Conservation (phyloP, 2,329 filamentous ascomycete species). For the Boeremia exigua region DNA sequence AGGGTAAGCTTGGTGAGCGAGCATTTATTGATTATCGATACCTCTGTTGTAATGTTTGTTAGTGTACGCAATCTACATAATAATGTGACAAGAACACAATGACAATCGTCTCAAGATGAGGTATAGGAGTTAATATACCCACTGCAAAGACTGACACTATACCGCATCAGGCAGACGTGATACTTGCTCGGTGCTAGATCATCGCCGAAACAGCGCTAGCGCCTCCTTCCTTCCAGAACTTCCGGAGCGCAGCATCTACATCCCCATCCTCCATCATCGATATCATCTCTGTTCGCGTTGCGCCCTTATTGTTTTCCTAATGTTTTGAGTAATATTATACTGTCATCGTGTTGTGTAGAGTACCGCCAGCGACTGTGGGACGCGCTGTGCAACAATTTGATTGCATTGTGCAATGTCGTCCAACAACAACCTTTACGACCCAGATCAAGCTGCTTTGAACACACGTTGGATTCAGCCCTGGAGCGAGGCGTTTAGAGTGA, state of each 20-base stretch:
- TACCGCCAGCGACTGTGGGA: background rate
- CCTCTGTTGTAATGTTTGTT: background rate
- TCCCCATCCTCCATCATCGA: background rate
- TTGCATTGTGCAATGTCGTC: constrained; percentile 34
- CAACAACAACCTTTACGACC: constrained; percentile 35
- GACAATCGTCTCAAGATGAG: too few species aligned
- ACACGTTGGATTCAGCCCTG: constrained; percentile 39
- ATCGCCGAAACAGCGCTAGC: background rate
- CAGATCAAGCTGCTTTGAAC: constrained; percentile 36
- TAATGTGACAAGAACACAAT: too few species aligned
- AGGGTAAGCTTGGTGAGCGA: background rate
- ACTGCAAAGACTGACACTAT: background rate
- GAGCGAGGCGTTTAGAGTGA: constrained; percentile 42
- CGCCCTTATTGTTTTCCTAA: background rate
- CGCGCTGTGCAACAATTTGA: constrained; percentile 14
- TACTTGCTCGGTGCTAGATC: background rate
- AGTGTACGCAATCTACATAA: too few species aligned
- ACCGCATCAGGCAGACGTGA: background rate
- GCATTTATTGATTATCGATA: background rate
- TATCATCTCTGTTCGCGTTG: background rate
- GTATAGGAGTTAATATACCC: too few species aligned
- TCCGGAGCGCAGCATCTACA: background rate
- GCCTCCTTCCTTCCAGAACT: background rate
- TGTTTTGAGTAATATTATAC: background rate
- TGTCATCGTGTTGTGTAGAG: background rate